Base-by-base conservation (phyloP, 495 filamentous ascomycete genomes). In the Geoglossum glabrum region DNA sequence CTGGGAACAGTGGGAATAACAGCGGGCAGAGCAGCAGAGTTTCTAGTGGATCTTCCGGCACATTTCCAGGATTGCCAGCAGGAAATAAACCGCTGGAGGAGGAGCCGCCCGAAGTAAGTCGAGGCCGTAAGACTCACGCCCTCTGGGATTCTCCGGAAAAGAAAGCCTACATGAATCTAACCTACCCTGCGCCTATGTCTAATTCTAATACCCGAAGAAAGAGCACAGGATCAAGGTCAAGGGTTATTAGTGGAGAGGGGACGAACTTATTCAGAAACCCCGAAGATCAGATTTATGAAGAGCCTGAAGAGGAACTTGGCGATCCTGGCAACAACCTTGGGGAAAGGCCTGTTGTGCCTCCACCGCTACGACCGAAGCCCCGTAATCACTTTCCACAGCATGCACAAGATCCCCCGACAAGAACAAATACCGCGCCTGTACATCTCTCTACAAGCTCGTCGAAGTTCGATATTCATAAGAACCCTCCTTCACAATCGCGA, bases 211-310 rank as follows among this genome's bases (percentile, higher is more conserved):
- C 17, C 25, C 60, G 55, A 38, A 67, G 66, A 43, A 60, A 62
- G 31, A 62, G 57, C 40, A 68, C 62, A 36, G 66, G 62, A 40
- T 45, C 70, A 33, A 69, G 68, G 57, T 57, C 68, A 49, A 65
- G 68, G 43, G 69, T 66, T 30, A 62, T 68, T 26, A 82, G 77
- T 64, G 78, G 74, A 33, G 77, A 79, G 54, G 69, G 62, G 54
- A 62, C 51, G 34, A 66, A 62, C 40, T 46, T 68, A n/a, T 73
- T 68, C 63, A 76, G 62, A 72, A 74, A 66, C 71, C 78, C 84
- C 3, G 78, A 83, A 31, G 87, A 93, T 60, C 81, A 90, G 61
- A 95, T 95, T 54, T 95, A 86, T 71, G 87, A 95, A 68, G 89
- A 95, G 61, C 82, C 84, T 1, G 76, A 82, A 56, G 70, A 74